Conservation (phyloP, 495 filamentous ascomycete species). For the Trichocladium antarcticum region DNA sequence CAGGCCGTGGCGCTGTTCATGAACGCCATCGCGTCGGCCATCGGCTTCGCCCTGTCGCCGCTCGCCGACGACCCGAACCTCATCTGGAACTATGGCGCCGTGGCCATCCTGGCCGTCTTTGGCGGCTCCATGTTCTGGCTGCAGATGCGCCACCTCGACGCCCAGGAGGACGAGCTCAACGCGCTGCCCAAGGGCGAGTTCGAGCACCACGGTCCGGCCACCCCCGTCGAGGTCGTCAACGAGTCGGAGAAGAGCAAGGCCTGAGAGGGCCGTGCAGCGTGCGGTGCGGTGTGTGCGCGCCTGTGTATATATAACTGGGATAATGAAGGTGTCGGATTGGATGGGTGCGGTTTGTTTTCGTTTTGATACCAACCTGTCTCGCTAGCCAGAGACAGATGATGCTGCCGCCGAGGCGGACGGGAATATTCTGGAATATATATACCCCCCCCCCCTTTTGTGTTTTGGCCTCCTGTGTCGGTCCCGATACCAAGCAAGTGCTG, state of each 20-base stretch:
- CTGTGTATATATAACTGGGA: neutral
- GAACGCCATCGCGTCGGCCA: constrained; percentile 55
- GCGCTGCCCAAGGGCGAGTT: constrained; percentile 27
- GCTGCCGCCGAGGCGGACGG: neutral
- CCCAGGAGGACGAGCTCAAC: constrained; percentile 56
- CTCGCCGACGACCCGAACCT: constrained; percentile 57
- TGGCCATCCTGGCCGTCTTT: constrained; percentile 50
- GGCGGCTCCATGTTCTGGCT: constrained; percentile 54
- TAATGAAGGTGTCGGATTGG: neutral
- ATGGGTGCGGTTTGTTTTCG: neutral
- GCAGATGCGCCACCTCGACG: constrained; percentile 47
- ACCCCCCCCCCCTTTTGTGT: neutral
- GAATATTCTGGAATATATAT: neutral
- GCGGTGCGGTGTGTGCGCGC: neutral
- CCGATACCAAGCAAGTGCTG: no score
- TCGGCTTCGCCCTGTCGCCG: constrained; percentile 56
- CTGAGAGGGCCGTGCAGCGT: neutral
- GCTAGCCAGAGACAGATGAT: neutral
- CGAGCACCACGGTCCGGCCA: neutral
- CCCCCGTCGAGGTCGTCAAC: neutral
- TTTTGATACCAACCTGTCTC: constrained; percentile 1
- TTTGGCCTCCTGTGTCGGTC: neutral
- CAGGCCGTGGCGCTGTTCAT: constrained; percentile 58
- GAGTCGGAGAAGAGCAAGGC: neutral
- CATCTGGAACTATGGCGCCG: constrained; percentile 50